A percentile compares a stretch with the other conserved stretches of the same genome.
These are phyloP conservation scores for Boletus reticulatus DNA, from an alignment of 768 basidiomycete genomes.

Conservation along the genomic window DNA sequence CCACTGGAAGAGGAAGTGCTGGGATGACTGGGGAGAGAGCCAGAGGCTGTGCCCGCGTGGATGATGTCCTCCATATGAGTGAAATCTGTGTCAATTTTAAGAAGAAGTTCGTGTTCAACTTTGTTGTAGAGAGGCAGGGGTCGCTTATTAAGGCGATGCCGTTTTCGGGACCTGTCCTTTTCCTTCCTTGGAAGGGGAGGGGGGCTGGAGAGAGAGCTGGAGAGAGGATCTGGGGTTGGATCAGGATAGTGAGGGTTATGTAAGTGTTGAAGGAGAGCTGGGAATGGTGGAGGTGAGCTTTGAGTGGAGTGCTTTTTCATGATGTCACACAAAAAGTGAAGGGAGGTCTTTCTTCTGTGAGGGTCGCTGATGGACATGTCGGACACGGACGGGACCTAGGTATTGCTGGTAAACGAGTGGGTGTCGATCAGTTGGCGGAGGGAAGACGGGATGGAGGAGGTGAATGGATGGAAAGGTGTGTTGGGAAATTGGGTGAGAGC, in stretches of 20 bases:
- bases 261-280: constrained; percentile 25
- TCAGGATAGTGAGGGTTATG: constrained; percentile 4
- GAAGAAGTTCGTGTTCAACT: constrained; percentile 23
- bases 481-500: no score
- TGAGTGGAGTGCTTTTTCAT: constrained; percentile 40
- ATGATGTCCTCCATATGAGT: constrained; percentile 84
- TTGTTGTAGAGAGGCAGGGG: constrained; percentile 20
- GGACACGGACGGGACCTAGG: constrained; percentile 29
- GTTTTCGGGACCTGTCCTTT: constrained; percentile 17
- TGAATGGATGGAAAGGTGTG: constrained; percentile 32
- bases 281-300: constrained; percentile 37
- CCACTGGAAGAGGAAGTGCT: constrained; percentile 14
- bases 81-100: constrained; percentile 28
- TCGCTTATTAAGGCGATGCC: constrained; percentile 20
- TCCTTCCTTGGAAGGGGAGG: constrained; percentile 28
- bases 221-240: not conserved
- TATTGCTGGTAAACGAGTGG: constrained; percentile 26
- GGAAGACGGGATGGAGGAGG: constrained; percentile 33
- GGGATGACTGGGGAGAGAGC: constrained; percentile 15
- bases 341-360: constrained; percentile 49
- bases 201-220: constrained; percentile 6
- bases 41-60: constrained; percentile 32
- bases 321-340: constrained; percentile 39
- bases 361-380: constrained; percentile 36
- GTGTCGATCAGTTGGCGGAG: constrained; percentile 31